Evolutionary conservation across 2,329 filamentous ascomycete genomes (phyloP).

Genomic region (Xylariaceae sp.): DNA sequence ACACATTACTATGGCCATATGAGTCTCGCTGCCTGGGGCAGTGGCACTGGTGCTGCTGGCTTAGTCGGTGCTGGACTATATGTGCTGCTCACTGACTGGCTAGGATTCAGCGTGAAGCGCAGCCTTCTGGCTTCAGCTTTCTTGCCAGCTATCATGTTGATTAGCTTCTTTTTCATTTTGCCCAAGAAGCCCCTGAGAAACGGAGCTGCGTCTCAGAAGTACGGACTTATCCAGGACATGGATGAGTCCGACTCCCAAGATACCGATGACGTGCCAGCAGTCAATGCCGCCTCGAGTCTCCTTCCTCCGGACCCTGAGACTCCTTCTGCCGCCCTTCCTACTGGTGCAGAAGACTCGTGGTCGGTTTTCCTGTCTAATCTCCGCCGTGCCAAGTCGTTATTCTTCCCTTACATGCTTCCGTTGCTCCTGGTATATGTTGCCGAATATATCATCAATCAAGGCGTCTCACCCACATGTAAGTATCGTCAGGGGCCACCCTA

Average conservation of each 20-base stretch:
- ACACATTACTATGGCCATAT: slow-evolving; percentile 90
- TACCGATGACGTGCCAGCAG: slow-evolving; percentile 34
- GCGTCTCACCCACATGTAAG: slow-evolving; percentile 68
- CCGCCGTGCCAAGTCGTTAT: slow-evolving; percentile 60
- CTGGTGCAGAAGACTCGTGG: slow-evolving; percentile 29
- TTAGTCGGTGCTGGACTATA: slow-evolving; percentile 84
- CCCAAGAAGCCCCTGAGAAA: slow-evolving; percentile 61
- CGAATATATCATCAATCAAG: slow-evolving; percentile 97
- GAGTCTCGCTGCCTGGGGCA: slow-evolving; percentile 86
- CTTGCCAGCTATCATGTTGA: slow-evolving; percentile 74
- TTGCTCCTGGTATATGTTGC: slow-evolving; percentile 88
- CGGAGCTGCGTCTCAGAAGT: slow-evolving; percentile 42
- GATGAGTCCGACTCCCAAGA: slow-evolving; percentile 39
- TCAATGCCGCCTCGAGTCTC: slow-evolving; percentile 44
- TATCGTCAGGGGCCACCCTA: background rate
- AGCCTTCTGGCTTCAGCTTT: slow-evolving; percentile 75
- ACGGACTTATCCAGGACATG: slow-evolving; percentile 46
- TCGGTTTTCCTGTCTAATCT: slow-evolving; percentile 48
- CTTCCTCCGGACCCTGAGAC: slow-evolving; percentile 41
- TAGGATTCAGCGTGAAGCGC: slow-evolving; percentile 66
- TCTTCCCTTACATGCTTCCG: slow-evolving; percentile 82
- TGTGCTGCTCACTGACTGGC: slow-evolving; percentile 74
- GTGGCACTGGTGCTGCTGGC: slow-evolving; percentile 84
- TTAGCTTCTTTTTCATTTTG: slow-evolving; percentile 79
- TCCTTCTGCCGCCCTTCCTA: slow-evolving; percentile 38